Conservation (phyloP, 768 basidiomycete species). For the Lentinula guzmanii region DNA sequence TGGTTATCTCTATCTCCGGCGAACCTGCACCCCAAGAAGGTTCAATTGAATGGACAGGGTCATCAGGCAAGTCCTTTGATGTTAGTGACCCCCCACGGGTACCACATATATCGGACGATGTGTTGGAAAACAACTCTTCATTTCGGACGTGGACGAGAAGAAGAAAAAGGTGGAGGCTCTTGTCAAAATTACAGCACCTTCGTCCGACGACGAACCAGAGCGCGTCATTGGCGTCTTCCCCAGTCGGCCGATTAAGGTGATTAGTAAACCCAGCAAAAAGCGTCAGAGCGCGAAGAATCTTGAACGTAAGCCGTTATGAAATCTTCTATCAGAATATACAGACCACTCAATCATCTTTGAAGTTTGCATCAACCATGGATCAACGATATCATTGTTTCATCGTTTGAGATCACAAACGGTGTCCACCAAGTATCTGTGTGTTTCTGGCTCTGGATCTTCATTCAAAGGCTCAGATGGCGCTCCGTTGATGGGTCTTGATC, state of each 20-base stretch:
- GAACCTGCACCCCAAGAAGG: conserved; percentile 84
- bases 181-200: conserved; percentile 80
- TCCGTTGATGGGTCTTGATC: conserved; percentile 76
- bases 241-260: conserved; percentile 94
- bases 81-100: conserved; percentile 71
- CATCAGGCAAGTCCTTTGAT: conserved; percentile 81
- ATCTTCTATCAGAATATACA: conserved; percentile 26
- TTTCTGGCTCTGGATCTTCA: conserved; percentile 87
- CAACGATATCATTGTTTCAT: conserved; percentile 93
- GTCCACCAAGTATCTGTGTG: conserved; percentile 92
- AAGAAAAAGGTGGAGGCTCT: conserved; percentile 93
- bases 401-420: conserved; percentile 94
- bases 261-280: conserved; percentile 98
- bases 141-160: conserved; percentile 92
- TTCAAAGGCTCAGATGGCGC: conserved; percentile 93
- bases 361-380: conserved; percentile 96
- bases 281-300: conserved; percentile 90
- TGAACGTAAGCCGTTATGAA: conserved; percentile 57
- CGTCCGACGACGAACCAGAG: conserved; percentile 75
- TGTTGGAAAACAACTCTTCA: conserved; percentile 92
- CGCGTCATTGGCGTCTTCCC: conserved; percentile 85
- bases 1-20: conserved; percentile 88
- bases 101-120: conserved; percentile 91
- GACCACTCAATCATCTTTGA: conserved; percentile 8
- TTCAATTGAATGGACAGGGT: conserved; percentile 81